These are phyloP conservation scores for Tulasnella sp. DNA, from an alignment of 768 basidiomycete genomes.

Conservation along the genomic window DNA sequence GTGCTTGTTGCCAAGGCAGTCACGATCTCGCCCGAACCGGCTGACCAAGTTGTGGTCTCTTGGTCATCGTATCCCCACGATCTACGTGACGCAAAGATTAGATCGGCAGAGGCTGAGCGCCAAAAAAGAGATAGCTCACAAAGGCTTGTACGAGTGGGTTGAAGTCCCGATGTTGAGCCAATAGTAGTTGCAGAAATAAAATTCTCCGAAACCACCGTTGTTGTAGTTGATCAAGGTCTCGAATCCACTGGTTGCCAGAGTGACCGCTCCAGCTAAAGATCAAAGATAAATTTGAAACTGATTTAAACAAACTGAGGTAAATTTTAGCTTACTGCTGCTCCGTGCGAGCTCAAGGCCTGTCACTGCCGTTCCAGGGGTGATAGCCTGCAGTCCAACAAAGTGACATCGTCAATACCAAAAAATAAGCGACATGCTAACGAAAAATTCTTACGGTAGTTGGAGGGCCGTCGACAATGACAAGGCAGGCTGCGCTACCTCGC, in stretches of 20 bases:
- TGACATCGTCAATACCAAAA: neutral
- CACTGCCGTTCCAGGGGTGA: neutral
- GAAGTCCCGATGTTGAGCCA: constrained; percentile 23
- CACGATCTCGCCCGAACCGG: neutral
- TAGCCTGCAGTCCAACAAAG: neutral
- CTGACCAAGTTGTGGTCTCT: neutral
- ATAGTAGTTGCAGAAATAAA: neutral
- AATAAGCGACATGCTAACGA: neutral
- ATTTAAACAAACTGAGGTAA: neutral
- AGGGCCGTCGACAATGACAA: neutral
- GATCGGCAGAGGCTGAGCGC: too few relatives aligned
- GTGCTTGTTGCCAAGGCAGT: constrained; percentile 1
- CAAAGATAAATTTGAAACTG: neutral
- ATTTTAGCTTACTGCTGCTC: neutral
- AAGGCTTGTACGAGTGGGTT: constrained; percentile 17
- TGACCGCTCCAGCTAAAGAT: constrained; percentile 2
- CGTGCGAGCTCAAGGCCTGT: neutral
- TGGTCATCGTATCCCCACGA: constrained; percentile 12
- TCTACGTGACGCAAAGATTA: neutral
- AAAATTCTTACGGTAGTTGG: neutral
- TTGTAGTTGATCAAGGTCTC: neutral
- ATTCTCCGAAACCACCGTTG: constrained; percentile 15
- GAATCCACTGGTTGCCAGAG: neutral
- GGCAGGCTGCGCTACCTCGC: neutral
- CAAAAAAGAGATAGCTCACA: neutral